Evolutionary conservation across 257 asterid species (phyloP), one percentile per base, ranked within the genome.

Genomic region (Knoxia roxburghii): DNA sequence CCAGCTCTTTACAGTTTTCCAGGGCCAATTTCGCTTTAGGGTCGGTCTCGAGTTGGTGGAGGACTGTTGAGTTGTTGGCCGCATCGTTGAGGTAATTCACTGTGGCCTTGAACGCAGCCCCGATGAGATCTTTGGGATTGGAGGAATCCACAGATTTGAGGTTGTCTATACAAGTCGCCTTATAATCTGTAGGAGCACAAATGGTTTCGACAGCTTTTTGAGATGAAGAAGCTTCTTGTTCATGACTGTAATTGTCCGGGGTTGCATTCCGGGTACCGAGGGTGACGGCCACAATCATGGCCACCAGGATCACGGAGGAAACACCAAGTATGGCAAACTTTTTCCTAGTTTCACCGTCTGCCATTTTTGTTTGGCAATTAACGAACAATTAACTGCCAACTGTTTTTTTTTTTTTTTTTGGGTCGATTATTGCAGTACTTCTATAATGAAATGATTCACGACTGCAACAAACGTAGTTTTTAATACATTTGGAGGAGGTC

Each of bases 71-170:
- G 2, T 84, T 90, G 18, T 60, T 30, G 13, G 72, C 73, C 0
- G 91, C 91, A 3, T 71, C 72, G 0, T 58, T 68, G 13, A 93
- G 33, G 55, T 69, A 14, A 8, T 69, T 27, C 8, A 81, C 78
- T 20, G 96, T 79, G 0, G 69, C 82, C 45, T 74, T 58, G 57
- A 90, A 86, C 2, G 91, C 89, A 4, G 70, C 69, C 73, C 76
- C 75, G 14, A 90, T 82, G 48, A 93, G 91, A 24, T 86, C 83
- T 51, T 84, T 87, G 0, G 97, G 95, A 74, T 90, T 86, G 64
- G 80, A 72, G 54, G 85, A 66, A 75, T 76, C 71, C 13, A 56
- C 53, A 21, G 79, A 30, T 6, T 72, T 72, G 11, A 93, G 81
- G 68, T 86, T 85, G 4, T 73, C 69, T 5, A 81, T 55, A 8